Evolutionary conservation across 768 basidiomycete species (phyloP), one percentile per base, ranked within the genome.

Genomic region (Thelephora aurantiotincta): DNA sequence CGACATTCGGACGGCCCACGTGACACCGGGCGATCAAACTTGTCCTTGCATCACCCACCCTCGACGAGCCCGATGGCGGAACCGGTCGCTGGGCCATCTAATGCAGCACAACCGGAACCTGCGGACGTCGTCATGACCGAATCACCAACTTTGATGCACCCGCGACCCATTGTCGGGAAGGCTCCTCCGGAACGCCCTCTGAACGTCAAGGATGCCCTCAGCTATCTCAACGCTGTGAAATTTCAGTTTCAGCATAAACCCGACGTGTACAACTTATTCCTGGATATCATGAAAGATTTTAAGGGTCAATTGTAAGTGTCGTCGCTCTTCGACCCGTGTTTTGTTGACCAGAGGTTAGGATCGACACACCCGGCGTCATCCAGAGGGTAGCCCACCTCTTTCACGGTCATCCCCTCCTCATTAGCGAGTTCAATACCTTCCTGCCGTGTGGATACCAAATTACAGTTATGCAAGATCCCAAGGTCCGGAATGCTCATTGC

Each of bases 381-480:
- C 81, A 82, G 58, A 88, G 93, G 46, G 94, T 97, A 23, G 94
- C 93, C 1, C 76, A 81, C 44, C 78, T 99, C 20, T 98, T 99
- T 68, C 77, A 80, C 48, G 89, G 88, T 1, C 90, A 96, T 57
- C 88, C 89, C 0, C 60, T 69, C 5, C 82, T 99, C 51, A 97
- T 99, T 42, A 90, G 94, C 63, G 93, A 93, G 9, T 99, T 99
- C 74, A 98, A 97, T 66, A 96, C 92, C 0, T 99, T 98, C 65
- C 74, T 99, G 11, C 94, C 94, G 2, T 73, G 77, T 18, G 94
- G 94, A 13, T 99, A 97, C 60, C 81, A 87, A 43, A 97, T 99
- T 61, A 90, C 94, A 54, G 82, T 80, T 54, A 73, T 73, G 12
- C 67, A 66, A 30, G 80, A 85, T 55, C 64, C 73, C n/a, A 68